Base-by-base conservation (phyloP, 495 filamentous ascomycete species). In the Penicillium odoratum region DNA sequence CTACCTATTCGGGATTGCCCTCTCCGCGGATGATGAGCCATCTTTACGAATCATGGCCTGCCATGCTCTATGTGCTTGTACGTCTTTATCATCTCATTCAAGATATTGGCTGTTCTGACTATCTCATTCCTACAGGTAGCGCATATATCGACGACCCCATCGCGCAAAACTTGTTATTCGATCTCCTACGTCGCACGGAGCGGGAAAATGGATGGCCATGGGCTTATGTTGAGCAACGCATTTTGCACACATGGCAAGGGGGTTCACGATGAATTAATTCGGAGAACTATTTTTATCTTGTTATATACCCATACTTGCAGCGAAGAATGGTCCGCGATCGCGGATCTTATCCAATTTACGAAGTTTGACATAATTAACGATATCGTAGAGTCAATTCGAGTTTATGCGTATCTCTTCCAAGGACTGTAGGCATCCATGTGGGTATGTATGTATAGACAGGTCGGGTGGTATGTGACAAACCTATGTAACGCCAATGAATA, bases 41-140 rank as follows among this genome's bases (percentile, higher is more conserved):
- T 65, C 71, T 7, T 55, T 71, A 26, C 71, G 71, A 33, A 69
- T 72, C n/a, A 75, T 74, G 64, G 73, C 74, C 29, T 72, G 73
- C 44, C 71, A 77, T 50, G 71, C 71, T 30, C 59, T 77, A 3
- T 71, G 65, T 63, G 73, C 69, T 26, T 77, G 74, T 74, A 63
- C 50, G 67, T 59, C 8, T 25, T 29, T 18, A 42, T n/a, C 5
- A 40, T 13, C 28, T 9, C 5, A 42, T 40, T 21, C 21, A 21
- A 21, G 2, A 21, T 21, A 2, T 21, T 21, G 21, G 21, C 21
- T 21, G 21, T 21, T 21, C 21, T 2, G 2, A 21, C 21, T 21
- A 21, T 21, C 21, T 21, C 21, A 21, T 47, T n/a, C 7, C 11
- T 18, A 9, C 50, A 75, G 73, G 70, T 49, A 63, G 70, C 47